Evolutionary conservation across 306 rosid species (phyloP).

Genomic region (Cicer yamashitae): DNA sequence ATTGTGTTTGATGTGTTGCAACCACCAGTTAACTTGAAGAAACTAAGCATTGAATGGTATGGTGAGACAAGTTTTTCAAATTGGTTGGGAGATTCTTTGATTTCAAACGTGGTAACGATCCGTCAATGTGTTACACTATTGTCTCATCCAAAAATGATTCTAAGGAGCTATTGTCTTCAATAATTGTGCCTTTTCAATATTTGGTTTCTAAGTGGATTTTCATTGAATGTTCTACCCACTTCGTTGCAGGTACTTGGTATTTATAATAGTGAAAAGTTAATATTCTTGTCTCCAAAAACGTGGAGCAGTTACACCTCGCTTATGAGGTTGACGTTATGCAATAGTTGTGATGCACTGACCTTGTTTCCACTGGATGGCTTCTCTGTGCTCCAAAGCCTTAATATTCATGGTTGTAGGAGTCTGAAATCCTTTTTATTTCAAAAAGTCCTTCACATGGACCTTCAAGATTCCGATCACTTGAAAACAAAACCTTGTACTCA

Average conservation of each 20-base stretch:
- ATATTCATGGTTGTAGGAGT: accelerated
- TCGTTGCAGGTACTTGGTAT: background rate
- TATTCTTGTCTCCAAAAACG: conserved; percentile 5
- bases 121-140: background rate
- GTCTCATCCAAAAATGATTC: background rate
- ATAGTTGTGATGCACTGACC: background rate
- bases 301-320: conserved; percentile 14
- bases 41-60: background rate
- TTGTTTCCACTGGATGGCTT: background rate
- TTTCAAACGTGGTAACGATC: background rate
- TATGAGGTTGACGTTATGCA: accelerated
- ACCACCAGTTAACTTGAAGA: background rate
- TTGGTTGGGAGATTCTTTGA: background rate
- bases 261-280: background rate
- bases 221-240: conserved; percentile 3
- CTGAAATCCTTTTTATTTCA: background rate
- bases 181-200: background rate
- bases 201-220: conserved; percentile 4
- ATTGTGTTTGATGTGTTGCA: background rate
- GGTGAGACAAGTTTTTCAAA: background rate
- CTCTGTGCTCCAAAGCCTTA: background rate
- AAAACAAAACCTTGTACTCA: background rate
- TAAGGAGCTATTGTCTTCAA: conserved; percentile 18
- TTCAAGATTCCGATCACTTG: background rate
- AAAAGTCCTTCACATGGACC: background rate